phyloP scores from a whole-genome alignment of 345 rosid species.

The Pseudoturritis turrita region DNA sequence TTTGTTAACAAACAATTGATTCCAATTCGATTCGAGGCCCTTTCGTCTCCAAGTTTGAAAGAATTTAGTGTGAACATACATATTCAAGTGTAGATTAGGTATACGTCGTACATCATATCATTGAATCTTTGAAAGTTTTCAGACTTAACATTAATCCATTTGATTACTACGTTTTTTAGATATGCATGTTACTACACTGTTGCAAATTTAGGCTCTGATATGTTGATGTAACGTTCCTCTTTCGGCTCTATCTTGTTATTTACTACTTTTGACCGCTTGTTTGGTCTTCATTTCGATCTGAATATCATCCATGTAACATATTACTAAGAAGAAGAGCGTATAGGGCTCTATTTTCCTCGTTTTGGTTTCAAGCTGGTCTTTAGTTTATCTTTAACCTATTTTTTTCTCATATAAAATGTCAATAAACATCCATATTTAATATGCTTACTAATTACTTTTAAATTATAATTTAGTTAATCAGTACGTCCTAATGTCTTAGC shows the following conservation, averaged over 20 bases:
- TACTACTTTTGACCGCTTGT: too few relatives aligned
- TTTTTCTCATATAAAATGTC: not conserved
- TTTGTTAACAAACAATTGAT: too few relatives aligned
- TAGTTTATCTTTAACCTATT: not conserved
- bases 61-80: not conserved
- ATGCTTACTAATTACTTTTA: not conserved
- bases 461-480: not conserved
- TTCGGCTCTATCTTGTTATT: too few relatives aligned
- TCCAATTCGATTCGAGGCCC: not conserved
- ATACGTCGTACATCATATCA: conserved; percentile 18
- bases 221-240: too few relatives aligned
- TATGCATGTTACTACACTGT: not conserved
- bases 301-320: too few relatives aligned
- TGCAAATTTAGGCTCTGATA: too few relatives aligned
- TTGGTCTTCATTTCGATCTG: too few relatives aligned
- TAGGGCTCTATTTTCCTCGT: not conserved
- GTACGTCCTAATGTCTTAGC: not conserved
- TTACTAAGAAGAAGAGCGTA: too few relatives aligned
- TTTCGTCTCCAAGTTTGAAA: not conserved
- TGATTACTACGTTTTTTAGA: not conserved
- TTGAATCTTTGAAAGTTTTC: not conserved
- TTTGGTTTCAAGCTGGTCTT: not conserved
- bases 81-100: not conserved
- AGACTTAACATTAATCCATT: not conserved
- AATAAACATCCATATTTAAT: not conserved